Evolutionary conservation across 1,284 basidiomycete species (phyloP).

Genomic region (Leucoagaricus sp.): DNA sequence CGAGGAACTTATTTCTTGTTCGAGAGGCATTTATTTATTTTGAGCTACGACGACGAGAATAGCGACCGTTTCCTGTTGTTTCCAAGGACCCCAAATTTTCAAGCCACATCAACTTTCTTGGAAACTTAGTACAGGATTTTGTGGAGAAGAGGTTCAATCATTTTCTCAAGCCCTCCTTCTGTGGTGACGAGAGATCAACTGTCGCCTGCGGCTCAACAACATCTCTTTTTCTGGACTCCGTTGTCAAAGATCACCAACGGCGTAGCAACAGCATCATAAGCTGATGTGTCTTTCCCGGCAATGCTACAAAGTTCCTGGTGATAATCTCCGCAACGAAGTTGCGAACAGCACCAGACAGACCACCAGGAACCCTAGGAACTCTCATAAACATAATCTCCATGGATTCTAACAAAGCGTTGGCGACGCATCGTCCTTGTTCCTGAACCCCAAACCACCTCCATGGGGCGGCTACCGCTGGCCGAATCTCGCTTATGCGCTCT

Average conservation of each 20-base stretch:
- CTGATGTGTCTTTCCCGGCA: not conserved
- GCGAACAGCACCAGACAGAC: too few relatives aligned
- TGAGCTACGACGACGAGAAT: not conserved
- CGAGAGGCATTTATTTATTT: not conserved
- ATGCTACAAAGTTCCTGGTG: too few relatives aligned
- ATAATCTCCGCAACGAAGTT: too few relatives aligned
- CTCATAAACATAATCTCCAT: not conserved
- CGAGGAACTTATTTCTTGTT: too few relatives aligned
- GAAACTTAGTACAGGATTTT: not conserved
- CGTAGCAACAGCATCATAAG: not conserved
- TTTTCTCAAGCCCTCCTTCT: not conserved
- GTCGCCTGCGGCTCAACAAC: not conserved
- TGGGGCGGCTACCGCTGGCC: slow-evolving; percentile 1
- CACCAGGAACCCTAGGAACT: too few relatives aligned
- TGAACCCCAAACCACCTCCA: not conserved
- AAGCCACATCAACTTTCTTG: not conserved
- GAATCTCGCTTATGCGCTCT: slow-evolving; percentile 10
- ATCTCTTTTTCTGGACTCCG: not conserved
- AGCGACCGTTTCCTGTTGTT: not conserved
- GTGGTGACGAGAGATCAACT: not conserved
- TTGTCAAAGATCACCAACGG: too few relatives aligned
- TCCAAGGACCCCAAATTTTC: not conserved
- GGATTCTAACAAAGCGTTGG: too few relatives aligned
- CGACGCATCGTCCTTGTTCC: too few relatives aligned
- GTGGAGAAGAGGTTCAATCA: not conserved